Evolutionary conservation across 352 stramenopile species (phyloP).

Genomic region (Hyaloperonospora arabidopsidis): DNA sequence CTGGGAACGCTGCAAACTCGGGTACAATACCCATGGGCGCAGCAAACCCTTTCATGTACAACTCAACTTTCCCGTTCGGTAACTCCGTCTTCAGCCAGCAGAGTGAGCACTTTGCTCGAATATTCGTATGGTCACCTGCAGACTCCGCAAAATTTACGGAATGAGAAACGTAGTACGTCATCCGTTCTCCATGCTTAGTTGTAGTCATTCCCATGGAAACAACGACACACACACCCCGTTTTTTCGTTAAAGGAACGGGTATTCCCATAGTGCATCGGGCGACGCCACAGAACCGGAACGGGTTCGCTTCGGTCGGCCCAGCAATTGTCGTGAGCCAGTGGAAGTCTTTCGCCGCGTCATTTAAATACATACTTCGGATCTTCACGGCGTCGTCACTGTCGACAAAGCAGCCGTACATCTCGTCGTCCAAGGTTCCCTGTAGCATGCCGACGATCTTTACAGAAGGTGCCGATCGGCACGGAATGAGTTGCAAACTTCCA

Average conservation of each 20-base stretch:
- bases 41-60: conserved; percentile 36
- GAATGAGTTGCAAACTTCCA: conserved; percentile 19
- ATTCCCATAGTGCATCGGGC: conserved; percentile 30
- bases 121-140: conserved; percentile 12
- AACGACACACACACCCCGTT: conserved; percentile 36
- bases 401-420: conserved; percentile 47
- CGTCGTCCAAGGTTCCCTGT: conserved; percentile 33
- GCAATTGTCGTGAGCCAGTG: conserved; percentile 35
- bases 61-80: conserved; percentile 27
- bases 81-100: conserved; percentile 39
- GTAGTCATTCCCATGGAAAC: conserved; percentile 37
- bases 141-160: conserved; percentile 46
- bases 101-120: conserved; percentile 36
- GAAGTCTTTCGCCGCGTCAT: conserved; percentile 30
- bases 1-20: conserved; percentile 24
- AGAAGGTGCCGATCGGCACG: conserved; percentile 28
- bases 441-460: conserved; percentile 34
- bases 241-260: conserved; percentile 27
- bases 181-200: conserved; percentile 35
- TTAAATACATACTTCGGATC: conserved; percentile 24
- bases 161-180: conserved; percentile 43
- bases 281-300: conserved; percentile 52
- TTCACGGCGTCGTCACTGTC: conserved; percentile 35
- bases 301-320: conserved; percentile 35
- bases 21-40: conserved; percentile 26